Evolutionary conservation across 331 rosid species (phyloP).

Genomic region (Dryas integrifolia): DNA sequence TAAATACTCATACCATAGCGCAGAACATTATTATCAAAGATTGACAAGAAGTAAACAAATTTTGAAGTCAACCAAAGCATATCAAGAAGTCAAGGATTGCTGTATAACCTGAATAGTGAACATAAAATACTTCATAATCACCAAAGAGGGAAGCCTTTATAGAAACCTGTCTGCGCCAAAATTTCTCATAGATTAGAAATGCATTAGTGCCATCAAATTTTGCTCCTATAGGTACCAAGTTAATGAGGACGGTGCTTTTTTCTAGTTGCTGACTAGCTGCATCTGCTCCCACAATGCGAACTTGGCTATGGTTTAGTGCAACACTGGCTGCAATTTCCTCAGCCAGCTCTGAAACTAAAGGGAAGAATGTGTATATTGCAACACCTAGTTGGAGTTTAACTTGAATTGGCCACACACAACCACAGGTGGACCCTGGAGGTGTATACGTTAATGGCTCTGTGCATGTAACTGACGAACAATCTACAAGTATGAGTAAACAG

Average conservation of each 20-base stretch:
- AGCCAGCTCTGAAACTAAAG: conserved; percentile 70
- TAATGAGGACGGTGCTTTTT: conserved; percentile 65
- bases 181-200: conserved; percentile 58
- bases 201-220: conserved; percentile 60
- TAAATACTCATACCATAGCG: background rate
- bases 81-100: conserved; percentile 6
- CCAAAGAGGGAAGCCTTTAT: conserved; percentile 64
- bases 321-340: conserved; percentile 66
- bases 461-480: conserved; percentile 63
- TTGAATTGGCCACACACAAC: conserved; percentile 90
- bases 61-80: background rate
- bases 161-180: conserved; percentile 68
- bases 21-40: background rate
- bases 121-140: conserved; percentile 70
- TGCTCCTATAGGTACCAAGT: conserved; percentile 67
- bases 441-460: conserved; percentile 82
- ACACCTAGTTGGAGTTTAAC: conserved; percentile 58
- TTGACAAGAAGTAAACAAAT: background rate
- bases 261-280: conserved; percentile 71
- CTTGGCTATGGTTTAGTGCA: conserved; percentile 74
- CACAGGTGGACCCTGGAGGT: conserved; percentile 76
- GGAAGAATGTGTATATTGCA: conserved; percentile 72
- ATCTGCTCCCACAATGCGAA: conserved; percentile 90
- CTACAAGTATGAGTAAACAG: conserved; percentile 45
- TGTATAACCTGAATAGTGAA: conserved; percentile 73